Evolutionary conservation across 2,329 filamentous ascomycete species (phyloP), one percentile per base, ranked within the genome.

Genomic region (Sarocladium strictum): DNA sequence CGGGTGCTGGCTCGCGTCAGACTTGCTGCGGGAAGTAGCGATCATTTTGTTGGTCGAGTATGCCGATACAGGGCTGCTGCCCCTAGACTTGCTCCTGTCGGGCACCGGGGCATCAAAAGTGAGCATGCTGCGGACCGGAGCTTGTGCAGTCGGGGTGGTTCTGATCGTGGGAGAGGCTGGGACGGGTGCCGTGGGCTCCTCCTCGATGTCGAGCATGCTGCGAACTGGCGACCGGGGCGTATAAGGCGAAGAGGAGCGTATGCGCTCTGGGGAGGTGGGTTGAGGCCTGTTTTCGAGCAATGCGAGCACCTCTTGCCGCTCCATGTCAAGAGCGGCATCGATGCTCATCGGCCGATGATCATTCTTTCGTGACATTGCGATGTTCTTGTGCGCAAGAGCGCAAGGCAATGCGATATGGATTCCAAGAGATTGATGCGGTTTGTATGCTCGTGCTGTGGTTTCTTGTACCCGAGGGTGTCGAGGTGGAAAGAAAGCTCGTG

Each of bases 261-360:
- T 65, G 21, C 74, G 69, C 4, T 65, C 63, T 7, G 69, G 61
- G 14, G 71, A 64, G 21, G 66, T 65, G 11, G 67, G 26, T 53
- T 62, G 63, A 58, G 61, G 62, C 52, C 71, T 73, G 43, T 77
- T 78, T 12, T 87, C 84, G 40, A 90, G 75, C 58, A 90, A 73
- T 49, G 83, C 84, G 60, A 90, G 75, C 37, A 91, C 84, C 70
- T 90, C 87, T 58, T 78, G 77, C 58, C 87, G 81, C 75, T 93
- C 89, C 74, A 90, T 85, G 65, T 91, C 88, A 59, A 91, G 76
- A 60, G 85, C 82, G 50, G 86, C 81, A 71, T 90, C 88, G 64
- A 92, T 81, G 64, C 87, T 90, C 85, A 90, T 90, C 19, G 75
- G 73, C 52, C 71, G 69, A 51, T 65, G 59, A 21, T 54, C 53